Conservation (phyloP, 2,329 filamentous ascomycete species). For the Orbilia oligospora region DNA sequence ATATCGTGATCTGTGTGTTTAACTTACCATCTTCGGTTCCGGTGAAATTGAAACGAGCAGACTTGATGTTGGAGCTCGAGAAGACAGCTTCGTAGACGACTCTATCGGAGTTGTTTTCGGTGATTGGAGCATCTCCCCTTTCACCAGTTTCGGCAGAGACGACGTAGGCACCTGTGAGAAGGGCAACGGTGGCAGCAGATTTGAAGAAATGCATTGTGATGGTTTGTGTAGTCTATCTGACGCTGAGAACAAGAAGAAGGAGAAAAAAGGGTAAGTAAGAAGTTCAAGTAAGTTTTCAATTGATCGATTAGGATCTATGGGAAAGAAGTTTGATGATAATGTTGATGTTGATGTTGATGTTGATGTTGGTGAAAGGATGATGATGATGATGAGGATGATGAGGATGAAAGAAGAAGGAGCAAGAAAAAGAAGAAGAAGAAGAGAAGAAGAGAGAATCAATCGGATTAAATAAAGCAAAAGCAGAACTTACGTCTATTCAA, state of each 20-base stretch:
- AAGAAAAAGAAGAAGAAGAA: not conserved
- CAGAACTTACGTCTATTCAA: conserved; percentile 9
- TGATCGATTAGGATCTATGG: not conserved
- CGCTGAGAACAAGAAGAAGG: not conserved
- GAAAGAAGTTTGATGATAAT: not conserved
- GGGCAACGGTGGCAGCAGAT: conserved; percentile 28
- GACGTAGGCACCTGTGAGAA: conserved; percentile 26
- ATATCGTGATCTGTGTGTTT: not conserved
- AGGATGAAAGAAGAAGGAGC: not conserved
- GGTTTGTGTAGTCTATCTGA: conserved; percentile 6
- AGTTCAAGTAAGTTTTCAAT: not conserved
- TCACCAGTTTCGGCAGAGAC: conserved; percentile 46
- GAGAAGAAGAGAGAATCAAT: conserved; percentile 4
- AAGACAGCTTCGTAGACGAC: conserved; percentile 47
- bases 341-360: not conserved
- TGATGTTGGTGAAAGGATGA: not conserved
- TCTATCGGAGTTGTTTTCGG: conserved; percentile 28
- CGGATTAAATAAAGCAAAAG: not conserved
- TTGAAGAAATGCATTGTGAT: conserved; percentile 54
- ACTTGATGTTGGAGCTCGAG: conserved; percentile 22
- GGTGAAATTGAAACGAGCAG: conserved; percentile 50
- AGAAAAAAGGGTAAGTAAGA: conserved; percentile 22
- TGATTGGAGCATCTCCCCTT: conserved; percentile 41
- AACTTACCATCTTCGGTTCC: conserved; percentile 47
- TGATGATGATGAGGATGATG: not conserved